Percentiles rank a stretch among this genome's conserved stretches.
Evolutionary conservation across 2,329 filamentous ascomycete genomes (phyloP).

Genomic region (Neonectria ditissima): DNA sequence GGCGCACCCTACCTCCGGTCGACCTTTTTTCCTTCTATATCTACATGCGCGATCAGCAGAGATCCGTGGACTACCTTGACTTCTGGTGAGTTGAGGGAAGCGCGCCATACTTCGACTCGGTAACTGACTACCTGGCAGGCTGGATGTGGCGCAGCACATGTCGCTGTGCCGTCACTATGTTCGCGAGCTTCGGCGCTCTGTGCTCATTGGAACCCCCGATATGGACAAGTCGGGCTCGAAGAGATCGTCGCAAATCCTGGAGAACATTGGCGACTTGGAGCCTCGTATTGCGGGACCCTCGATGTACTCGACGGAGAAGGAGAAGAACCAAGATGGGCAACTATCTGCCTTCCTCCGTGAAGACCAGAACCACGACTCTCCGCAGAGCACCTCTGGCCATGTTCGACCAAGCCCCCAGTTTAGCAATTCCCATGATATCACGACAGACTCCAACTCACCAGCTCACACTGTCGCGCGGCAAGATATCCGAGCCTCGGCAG

Average conservation of each 20-base stretch:
- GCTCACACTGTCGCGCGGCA: conserved; percentile 86
- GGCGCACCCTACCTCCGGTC: conserved; percentile 93
- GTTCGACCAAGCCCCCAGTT: conserved; percentile 66
- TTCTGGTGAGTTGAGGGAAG: conserved; percentile 79
- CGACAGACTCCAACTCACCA: conserved; percentile 84
- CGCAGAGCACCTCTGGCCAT: conserved; percentile 60
- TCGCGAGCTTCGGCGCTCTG: conserved; percentile 90
- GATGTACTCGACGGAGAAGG: conserved; percentile 75
- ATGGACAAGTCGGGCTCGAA: conserved; percentile 84
- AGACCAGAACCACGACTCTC: conserved; percentile 68
- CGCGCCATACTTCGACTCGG: background rate
- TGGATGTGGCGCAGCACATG: conserved; percentile 99
- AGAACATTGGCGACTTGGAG: conserved; percentile 76
- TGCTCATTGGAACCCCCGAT: conserved; percentile 93
- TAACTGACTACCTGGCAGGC: conserved; percentile 67
- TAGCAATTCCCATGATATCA: conserved; percentile 70
- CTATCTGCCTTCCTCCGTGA: conserved; percentile 90
- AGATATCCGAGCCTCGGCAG: conserved; percentile 92
- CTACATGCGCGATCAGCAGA: conserved; percentile 98
- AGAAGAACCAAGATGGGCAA: conserved; percentile 85
- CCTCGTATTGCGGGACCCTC: conserved; percentile 69
- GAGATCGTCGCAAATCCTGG: conserved; percentile 84
- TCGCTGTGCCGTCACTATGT: conserved; percentile 97
- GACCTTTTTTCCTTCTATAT: conserved; percentile 99
- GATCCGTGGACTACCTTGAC: conserved; percentile 96